These are phyloP conservation scores for Phytophthora boehmeriae DNA, from an alignment of 352 stramenopile genomes.

Conservation along the genomic window DNA sequence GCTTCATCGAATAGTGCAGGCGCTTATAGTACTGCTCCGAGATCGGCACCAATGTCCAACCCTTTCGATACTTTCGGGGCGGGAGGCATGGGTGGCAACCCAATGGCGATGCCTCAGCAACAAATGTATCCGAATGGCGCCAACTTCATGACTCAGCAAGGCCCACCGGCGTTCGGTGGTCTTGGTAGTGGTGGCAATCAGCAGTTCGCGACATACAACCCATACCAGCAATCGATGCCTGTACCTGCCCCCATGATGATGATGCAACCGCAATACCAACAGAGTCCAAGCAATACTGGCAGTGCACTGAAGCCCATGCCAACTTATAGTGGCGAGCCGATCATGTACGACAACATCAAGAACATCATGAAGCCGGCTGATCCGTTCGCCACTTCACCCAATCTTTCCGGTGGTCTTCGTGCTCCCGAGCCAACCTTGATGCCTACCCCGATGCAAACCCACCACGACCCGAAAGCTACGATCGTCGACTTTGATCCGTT, in stretches of 20 bases:
- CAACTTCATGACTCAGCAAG: conserved; percentile 73
- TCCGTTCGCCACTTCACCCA: conserved; percentile 48
- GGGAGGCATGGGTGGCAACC: conserved; percentile 9
- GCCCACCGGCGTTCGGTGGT: conserved; percentile 45
- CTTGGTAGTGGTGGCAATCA: conserved; percentile 36
- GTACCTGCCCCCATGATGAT: conserved; percentile 21
- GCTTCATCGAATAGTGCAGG: conserved; percentile 11
- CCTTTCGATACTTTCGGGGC: conserved; percentile 44
- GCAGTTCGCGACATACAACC: conserved; percentile 38
- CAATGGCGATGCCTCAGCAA: conserved; percentile 36
- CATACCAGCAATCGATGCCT: conserved; percentile 29
- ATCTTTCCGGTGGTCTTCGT: conserved; percentile 18
- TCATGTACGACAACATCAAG: conserved; percentile 72
- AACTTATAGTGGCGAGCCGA: conserved; percentile 46
- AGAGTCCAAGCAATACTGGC: conserved; percentile 16
- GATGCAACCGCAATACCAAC: conserved; percentile 35
- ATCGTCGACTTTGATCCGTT: conserved; percentile 81
- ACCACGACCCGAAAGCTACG: conserved; percentile 44
- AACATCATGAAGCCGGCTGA: conserved; percentile 58
- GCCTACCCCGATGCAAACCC: conserved; percentile 30
- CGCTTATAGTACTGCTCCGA: conserved; percentile 22
- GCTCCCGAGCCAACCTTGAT: conserved; percentile 34
- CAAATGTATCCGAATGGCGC: conserved; percentile 49
- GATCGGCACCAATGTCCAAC: conserved; percentile 27
- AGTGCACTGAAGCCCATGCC: conserved; percentile 38